These are phyloP conservation scores for Hortaea werneckii DNA, from an alignment of 2,329 filamentous ascomycete genomes.

Conservation along the genomic window DNA sequence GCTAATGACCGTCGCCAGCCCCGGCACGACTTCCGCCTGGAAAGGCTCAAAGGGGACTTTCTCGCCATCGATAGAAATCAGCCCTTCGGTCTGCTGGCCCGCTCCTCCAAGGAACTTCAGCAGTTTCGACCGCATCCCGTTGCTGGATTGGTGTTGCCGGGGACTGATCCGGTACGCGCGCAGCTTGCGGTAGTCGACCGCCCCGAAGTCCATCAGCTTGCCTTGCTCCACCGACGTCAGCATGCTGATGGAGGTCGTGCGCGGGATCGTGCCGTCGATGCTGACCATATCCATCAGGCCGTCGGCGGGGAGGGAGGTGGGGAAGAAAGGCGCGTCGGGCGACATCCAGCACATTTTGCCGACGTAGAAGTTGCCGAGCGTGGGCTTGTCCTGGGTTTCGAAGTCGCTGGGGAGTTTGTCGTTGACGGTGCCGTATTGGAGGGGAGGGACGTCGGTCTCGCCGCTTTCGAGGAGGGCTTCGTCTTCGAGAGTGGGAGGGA, in stretches of 20 bases:
- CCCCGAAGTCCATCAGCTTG: conserved; percentile 67
- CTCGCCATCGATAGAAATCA: conserved; percentile 92
- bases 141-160: conserved; percentile 7
- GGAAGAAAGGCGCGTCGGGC: conserved; percentile 76
- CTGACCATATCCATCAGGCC: conserved; percentile 77
- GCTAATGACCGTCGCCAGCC: conserved; percentile 74
- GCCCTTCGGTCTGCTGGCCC: conserved; percentile 55
- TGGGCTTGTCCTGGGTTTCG: conserved; percentile 62
- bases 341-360: conserved; percentile 96
- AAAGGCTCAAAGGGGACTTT: conserved; percentile 76
- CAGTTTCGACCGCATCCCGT: conserved; percentile 13
- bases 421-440: conserved; percentile 70
- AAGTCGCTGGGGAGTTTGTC: conserved; percentile 70
- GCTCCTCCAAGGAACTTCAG: conserved; percentile 21
- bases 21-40: conserved; percentile 78
- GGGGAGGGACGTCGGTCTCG: conserved; percentile 36
- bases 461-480: conserved; percentile 4
- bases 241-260: conserved; percentile 56
- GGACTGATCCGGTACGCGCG: conserved; percentile 80
- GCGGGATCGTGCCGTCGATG: conserved; percentile 64
- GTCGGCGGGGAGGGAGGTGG: conserved; percentile 70
- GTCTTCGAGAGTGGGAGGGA: conserved; percentile 8
- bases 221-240: conserved; percentile 62
- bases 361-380: conserved; percentile 83
- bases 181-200: conserved; percentile 75